Evolutionary conservation across 139 green algal species (phyloP), one percentile per base, ranked within the genome.

Genomic region (Marvania coccoides): DNA sequence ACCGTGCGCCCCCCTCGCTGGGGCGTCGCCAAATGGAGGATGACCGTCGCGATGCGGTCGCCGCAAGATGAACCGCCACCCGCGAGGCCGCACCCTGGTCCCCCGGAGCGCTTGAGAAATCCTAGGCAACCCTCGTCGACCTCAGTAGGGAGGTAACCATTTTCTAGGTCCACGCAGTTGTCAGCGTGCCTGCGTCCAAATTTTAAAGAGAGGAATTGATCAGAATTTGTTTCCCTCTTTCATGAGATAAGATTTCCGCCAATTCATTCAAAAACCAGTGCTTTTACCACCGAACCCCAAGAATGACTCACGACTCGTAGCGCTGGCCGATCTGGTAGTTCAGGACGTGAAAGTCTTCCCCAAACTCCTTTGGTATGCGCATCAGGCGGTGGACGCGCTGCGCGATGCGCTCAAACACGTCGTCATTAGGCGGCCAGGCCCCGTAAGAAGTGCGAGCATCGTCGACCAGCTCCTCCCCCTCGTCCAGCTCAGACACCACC

Each of bases 41-140:
- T 82, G 46, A 79, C 71, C 19, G 74, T 81, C 7, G 64, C 64
- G 19, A 71, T 34, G 13, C 74, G 63, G 48, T 81, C 74, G 12
- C 73, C 73, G 12, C 73, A 80, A 14, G 69, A 60, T 3, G 36
- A 31, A n/a, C 73, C 73, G 34, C 73, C 73, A 14, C 23, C 37
- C 26, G 51, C 42, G 40, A 47, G 69, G 14, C 73, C 73, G 47
- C 73, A 80, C 29, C 40, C 31, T 4, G 73, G 73, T 6, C 73
- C 73, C 19, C 73, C 69, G 8, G 73, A 48, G 4, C 73, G 48
- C 69, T 74, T 68, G 0, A 80, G 55, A n/a, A 80, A 80, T 24
- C 67, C 61, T 15, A 56, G 23, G 61, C 69, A 74, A 10, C 47
- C 47, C 13, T 39, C 9, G 4, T 61, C 45, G 5, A 47, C 47